Conservation (phyloP, 352 stramenopile species). For the Globisporangium sylvaticum region DNA sequence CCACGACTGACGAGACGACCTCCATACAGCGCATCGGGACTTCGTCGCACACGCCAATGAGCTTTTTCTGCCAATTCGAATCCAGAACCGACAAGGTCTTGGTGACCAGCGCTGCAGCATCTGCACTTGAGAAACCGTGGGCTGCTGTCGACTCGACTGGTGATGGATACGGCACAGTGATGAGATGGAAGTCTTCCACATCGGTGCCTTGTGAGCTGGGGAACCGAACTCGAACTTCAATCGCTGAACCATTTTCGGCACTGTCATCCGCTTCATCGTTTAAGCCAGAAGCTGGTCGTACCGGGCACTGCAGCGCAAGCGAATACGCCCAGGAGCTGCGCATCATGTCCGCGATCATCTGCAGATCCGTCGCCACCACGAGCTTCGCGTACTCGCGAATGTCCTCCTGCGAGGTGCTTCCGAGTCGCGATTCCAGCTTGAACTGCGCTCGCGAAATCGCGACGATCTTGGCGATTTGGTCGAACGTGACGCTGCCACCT, state of each 20-base stretch:
- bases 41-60: background rate
- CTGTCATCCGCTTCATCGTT: background rate
- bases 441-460: background rate
- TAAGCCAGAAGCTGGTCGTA: too few relatives aligned
- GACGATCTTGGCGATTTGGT: conserved; percentile 4
- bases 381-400: conserved; percentile 16
- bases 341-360: conserved; percentile 21
- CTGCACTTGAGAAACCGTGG: background rate
- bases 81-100: conserved; percentile 21
- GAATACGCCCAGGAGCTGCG: conserved; percentile 20
- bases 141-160: conserved; percentile 8
- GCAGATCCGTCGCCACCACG: conserved; percentile 13
- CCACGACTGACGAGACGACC: conserved; percentile 12
- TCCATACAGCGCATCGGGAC: background rate
- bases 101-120: conserved; percentile 4
- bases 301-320: conserved; percentile 14
- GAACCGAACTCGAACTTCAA: conserved; percentile 27
- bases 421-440: background rate
- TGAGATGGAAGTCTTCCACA: conserved; percentile 24
- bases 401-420: background rate
- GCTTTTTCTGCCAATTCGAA: conserved; percentile 22
- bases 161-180: conserved; percentile 21
- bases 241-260: background rate
- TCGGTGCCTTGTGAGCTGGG: conserved; percentile 9
- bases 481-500: background rate